phyloP scores from a whole-genome alignment of 352 stramenopile genomes.

The Phytophthora macrochlamydospora region DNA sequence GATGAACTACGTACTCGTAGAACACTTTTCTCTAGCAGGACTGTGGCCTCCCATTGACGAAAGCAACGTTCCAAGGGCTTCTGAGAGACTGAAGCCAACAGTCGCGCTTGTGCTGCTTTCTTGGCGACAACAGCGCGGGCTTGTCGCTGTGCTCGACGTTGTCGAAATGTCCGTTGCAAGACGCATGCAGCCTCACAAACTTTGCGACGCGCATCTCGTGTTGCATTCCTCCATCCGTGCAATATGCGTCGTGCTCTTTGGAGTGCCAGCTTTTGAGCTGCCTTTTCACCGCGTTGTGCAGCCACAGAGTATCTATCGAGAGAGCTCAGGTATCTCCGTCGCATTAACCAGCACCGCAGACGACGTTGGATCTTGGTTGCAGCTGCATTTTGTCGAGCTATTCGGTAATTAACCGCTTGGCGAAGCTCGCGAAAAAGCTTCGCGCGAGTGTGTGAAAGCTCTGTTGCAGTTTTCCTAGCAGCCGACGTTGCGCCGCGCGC shows the following conservation, averaged over 20 bases:
- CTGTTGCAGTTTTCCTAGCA: slow-evolving; percentile 46
- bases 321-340: slow-evolving; percentile 44
- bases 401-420: slow-evolving; percentile 32
- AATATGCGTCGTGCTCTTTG: slow-evolving; percentile 33
- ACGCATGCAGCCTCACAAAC: slow-evolving; percentile 31
- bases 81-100: slow-evolving; percentile 49
- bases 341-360: slow-evolving; percentile 47
- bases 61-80: slow-evolving; percentile 72
- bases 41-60: slow-evolving; percentile 50
- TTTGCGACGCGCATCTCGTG: slow-evolving; percentile 17
- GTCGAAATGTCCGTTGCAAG: slow-evolving; percentile 59
- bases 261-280: slow-evolving; percentile 29
- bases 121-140: slow-evolving; percentile 54
- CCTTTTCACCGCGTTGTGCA: slow-evolving; percentile 27
- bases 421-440: slow-evolving; percentile 59
- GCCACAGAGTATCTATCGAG: slow-evolving; percentile 32
- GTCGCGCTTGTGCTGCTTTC: slow-evolving; percentile 45
- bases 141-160: slow-evolving; percentile 43
- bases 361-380: slow-evolving; percentile 54
- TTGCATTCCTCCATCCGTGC: slow-evolving; percentile 24
- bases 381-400: slow-evolving; percentile 40
- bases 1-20: slow-evolving; percentile 45
- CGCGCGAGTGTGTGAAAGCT: slow-evolving; percentile 47
- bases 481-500: slow-evolving; percentile 34
- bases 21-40: slow-evolving; percentile 52